Percentiles rank a stretch among this genome's conserved stretches.
Evolutionary conservation across 2,329 filamentous ascomycete genomes (phyloP).

Genomic region (Trichoderma sp.): DNA sequence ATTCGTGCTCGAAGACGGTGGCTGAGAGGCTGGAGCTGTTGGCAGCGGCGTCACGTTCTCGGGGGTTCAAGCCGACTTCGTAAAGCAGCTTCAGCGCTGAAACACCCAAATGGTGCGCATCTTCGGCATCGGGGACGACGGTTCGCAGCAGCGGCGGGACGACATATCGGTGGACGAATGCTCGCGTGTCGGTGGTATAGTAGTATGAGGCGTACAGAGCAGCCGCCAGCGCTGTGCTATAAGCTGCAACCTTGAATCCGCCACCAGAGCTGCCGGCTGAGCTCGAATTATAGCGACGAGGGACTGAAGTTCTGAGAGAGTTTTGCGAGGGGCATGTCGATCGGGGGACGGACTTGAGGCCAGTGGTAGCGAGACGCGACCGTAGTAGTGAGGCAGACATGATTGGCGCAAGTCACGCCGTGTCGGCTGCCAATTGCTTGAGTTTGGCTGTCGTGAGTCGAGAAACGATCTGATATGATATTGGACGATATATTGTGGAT

Average conservation of each 20-base stretch:
- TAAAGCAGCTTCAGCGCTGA: slow-evolving; percentile 71
- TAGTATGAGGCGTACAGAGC: slow-evolving; percentile 56
- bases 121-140: slow-evolving; percentile 76
- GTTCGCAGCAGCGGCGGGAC: slow-evolving; percentile 66
- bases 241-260: slow-evolving; percentile 39
- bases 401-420: slow-evolving; percentile 23
- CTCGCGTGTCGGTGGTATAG: slow-evolving; percentile 74
- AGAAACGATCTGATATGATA: neutral
- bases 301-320: neutral
- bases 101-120: slow-evolving; percentile 84
- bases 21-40: slow-evolving; percentile 37
- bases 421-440: slow-evolving; percentile 25
- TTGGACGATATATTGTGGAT: neutral
- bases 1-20: slow-evolving; percentile 71
- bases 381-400: slow-evolving; percentile 22
- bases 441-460: neutral
- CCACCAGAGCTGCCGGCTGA: neutral
- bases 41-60: slow-evolving; percentile 66
- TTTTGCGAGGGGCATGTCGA: neutral
- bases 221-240: slow-evolving; percentile 44
- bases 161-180: slow-evolving; percentile 68
- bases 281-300: slow-evolving; percentile 14
- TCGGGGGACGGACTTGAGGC: neutral
- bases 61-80: slow-evolving; percentile 72
- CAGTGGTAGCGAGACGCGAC: slow-evolving; percentile 14